Evolutionary conservation across 768 basidiomycete species (phyloP).

Genomic region (Tulasnella calospora): DNA sequence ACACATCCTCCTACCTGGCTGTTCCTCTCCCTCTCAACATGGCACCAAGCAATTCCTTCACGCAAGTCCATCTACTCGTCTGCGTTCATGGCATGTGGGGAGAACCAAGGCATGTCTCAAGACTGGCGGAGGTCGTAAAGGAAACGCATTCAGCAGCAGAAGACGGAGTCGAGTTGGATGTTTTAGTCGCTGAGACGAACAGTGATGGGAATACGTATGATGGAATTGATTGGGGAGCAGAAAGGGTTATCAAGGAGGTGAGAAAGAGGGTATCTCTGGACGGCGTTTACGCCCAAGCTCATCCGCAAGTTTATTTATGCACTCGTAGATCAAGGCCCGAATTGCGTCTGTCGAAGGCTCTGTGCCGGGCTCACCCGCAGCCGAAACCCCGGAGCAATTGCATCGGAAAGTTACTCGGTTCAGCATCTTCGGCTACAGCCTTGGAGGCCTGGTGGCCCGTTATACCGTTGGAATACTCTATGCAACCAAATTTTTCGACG

Average conservation of each 20-base stretch:
- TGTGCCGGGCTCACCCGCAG: conserved; percentile 38
- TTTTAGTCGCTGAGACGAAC: conserved; percentile 62
- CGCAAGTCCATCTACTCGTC: conserved; percentile 26
- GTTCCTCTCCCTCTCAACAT: background rate
- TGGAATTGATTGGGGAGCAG: conserved; percentile 78
- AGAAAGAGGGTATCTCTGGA: conserved; percentile 30
- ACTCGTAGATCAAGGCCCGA: conserved; percentile 51
- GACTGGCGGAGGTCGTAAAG: conserved; percentile 51
- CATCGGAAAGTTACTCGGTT: conserved; percentile 56
- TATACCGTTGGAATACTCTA: conserved; percentile 69
- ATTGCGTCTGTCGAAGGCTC: conserved; percentile 47
- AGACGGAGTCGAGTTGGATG: conserved; percentile 43
- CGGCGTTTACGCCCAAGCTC: background rate
- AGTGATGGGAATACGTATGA: conserved; percentile 66
- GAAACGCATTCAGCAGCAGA: conserved; percentile 40
- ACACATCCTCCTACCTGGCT: too few relatives aligned
- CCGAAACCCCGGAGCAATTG: conserved; percentile 31
- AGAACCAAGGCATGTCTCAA: conserved; percentile 57
- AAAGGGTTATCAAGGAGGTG: conserved; percentile 76
- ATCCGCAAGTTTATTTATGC: background rate
- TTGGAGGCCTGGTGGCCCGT: conserved; percentile 73
- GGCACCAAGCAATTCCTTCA: background rate
- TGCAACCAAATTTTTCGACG: conserved; percentile 65
- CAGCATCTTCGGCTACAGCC: conserved; percentile 69
- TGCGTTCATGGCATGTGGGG: conserved; percentile 68